Evolutionary conservation across 1,284 basidiomycete genomes (phyloP).

Genomic region (Tylopilus sp.): DNA sequence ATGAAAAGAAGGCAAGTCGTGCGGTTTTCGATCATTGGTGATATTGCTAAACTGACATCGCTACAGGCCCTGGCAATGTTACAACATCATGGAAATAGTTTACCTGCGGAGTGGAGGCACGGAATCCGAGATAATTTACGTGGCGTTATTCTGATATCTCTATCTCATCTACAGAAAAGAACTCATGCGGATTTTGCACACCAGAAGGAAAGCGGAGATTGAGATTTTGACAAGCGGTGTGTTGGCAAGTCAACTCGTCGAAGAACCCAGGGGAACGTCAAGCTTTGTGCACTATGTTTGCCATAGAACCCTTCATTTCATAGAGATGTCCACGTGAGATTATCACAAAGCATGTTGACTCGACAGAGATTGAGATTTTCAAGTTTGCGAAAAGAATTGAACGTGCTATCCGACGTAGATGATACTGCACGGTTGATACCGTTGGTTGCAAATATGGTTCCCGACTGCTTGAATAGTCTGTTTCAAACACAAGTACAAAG

Average conservation of each 20-base stretch:
- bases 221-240: slow-evolving; percentile 56
- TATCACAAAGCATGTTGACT: background rate
- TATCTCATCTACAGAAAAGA: slow-evolving; percentile 55
- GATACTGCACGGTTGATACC: too few relatives aligned
- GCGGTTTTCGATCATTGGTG: slow-evolving; percentile 2
- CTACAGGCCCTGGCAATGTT: slow-evolving; percentile 70
- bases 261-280: slow-evolving; percentile 15
- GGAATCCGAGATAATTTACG: slow-evolving; percentile 25
- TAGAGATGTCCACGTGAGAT: slow-evolving; percentile 27
- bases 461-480: too few relatives aligned
- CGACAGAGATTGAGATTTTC: too few relatives aligned
- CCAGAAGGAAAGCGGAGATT: slow-evolving; percentile 84
- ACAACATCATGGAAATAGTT: slow-evolving; percentile 35
- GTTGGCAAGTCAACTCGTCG: background rate
- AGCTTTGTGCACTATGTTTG: slow-evolving; percentile 30
- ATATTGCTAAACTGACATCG: background rate
- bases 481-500: too few relatives aligned
- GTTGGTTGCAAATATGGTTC: too few relatives aligned
- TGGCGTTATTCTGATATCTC: background rate
- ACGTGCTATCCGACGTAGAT: too few relatives aligned
- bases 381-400: too few relatives aligned
- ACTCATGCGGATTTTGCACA: slow-evolving; percentile 74
- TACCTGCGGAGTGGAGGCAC: slow-evolving; percentile 75
- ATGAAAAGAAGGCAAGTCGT: slow-evolving; percentile 66
- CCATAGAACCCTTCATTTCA: slow-evolving; percentile 25